Evolutionary conservation across 345 rosid genomes (phyloP), one percentile per base, ranked within the genome.

Genomic region (Microcos paniculata): DNA sequence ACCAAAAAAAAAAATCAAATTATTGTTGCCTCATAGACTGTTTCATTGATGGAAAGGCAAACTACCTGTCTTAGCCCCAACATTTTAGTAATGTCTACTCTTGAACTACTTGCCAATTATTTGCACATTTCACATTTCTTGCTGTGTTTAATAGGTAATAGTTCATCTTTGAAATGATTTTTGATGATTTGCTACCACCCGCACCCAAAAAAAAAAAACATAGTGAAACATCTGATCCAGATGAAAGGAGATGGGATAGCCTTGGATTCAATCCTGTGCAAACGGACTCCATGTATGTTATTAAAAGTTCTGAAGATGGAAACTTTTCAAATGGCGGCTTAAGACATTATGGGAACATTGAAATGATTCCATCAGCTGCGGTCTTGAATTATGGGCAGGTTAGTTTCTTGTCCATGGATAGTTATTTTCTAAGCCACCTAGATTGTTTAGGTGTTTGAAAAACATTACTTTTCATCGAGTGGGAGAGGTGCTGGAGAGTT

Each of bases 351-450:
- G 82, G 80, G 63, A 65, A 76, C 49, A 76, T 84, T 28, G 72
- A 73, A 31, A 58, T 84, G 68, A 59, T 63, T 56, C 84, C 87
- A 13, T 58, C 76, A 57, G 75, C 87, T 11, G 76, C 80, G 56
- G 80, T 81, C 42, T 79, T 84, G 78, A 84, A 81, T 49, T 81
- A 81, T 64, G 82, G 84, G 16, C 84, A 78, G 82, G 84, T 78
- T 13, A 26, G 82, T 18, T 57, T 24, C 31, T 24, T 24, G 23
- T 57, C 6, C 7, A 0, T 57, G 31, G 31, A 57, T 56, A 21
- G 9, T 56, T 11, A 56, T 56, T 26, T 56, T 56, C 16, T 24
- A 23, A 23, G 31, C 62, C 33, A 24, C 14, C 8, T n/a, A 12
- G 57, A 52, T n/a, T 21, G 61, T 55, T 55, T 14, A 21, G 15